Percentiles rank a stretch among this genome's conserved stretches.
These are phyloP conservation scores for Teunomyces atbi DNA, from an alignment of 805 yeast species.

Conservation along the genomic window DNA sequence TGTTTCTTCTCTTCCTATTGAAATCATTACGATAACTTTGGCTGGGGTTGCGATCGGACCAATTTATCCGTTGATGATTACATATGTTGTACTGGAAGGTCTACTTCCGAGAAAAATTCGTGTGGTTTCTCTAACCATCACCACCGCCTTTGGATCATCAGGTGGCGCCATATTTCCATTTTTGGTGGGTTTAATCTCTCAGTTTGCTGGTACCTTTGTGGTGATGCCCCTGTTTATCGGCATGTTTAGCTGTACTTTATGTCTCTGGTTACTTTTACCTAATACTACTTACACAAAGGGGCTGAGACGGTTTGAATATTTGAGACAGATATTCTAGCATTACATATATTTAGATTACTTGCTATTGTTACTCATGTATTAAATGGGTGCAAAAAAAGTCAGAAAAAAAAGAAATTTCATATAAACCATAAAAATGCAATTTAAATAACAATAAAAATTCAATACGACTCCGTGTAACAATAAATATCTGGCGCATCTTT, in stretches of 20 bases:
- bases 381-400: neutral
- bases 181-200: constrained; percentile 20
- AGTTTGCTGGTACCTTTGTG: constrained; percentile 21
- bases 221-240: constrained; percentile 22
- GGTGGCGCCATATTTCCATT: constrained; percentile 26
- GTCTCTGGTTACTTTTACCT: constrained; percentile 18
- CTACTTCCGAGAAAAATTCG: constrained; percentile 24
- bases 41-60: constrained; percentile 22
- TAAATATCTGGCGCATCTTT: constrained; percentile 39
- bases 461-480: constrained; percentile 38
- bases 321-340: neutral
- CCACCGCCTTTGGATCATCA: constrained; percentile 24
- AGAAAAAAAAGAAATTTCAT: neutral
- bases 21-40: constrained; percentile 16
- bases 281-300: constrained; percentile 6
- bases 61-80: constrained; percentile 21
- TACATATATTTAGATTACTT: neutral
- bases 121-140: constrained; percentile 21
- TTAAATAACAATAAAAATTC: constrained; percentile 1
- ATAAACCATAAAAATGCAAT: neutral
- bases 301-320: neutral
- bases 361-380: neutral
- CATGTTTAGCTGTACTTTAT: constrained; percentile 14
- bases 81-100: constrained; percentile 15
- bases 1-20: constrained; percentile 11